Percentiles rank a stretch among this genome's conserved stretches.
phyloP scores from a whole-genome alignment of 192 early-diverging fungal species.

The Pilobolus umbonatus region DNA sequence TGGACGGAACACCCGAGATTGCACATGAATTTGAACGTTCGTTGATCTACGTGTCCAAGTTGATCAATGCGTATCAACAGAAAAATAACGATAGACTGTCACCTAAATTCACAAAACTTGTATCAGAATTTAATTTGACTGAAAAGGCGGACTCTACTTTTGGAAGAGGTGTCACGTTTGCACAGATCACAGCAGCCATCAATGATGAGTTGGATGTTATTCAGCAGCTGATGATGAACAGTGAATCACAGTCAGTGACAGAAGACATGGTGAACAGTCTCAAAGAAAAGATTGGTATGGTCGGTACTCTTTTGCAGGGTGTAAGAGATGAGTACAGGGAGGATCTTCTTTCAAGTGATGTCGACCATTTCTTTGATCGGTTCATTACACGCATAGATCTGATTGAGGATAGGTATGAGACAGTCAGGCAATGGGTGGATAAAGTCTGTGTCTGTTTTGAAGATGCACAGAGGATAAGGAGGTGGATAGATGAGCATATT shows the following conservation, averaged over 20 bases:
- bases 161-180: conserved; percentile 13
- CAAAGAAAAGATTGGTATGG: conserved; percentile 19
- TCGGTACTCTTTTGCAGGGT: conserved; percentile 13
- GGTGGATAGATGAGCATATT: conserved; percentile 30
- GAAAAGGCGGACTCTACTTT: conserved; percentile 4
- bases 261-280: conserved; percentile 18
- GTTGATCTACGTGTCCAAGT: neutral
- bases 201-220: conserved; percentile 22
- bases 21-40: neutral
- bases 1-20: conserved; percentile 7
- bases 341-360: neutral
- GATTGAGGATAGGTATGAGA: conserved; percentile 13
- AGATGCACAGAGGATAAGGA: conserved; percentile 28
- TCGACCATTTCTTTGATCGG: neutral
- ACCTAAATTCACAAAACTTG: neutral
- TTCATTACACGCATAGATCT: conserved; percentile 1
- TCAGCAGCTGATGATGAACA: conserved; percentile 24
- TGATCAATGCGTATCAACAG: conserved; percentile 1
- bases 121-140: conserved; percentile 1
- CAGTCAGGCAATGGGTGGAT: conserved; percentile 21
- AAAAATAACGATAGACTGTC: neutral
- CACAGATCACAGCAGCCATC: conserved; percentile 14
- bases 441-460: conserved; percentile 33
- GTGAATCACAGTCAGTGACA: conserved; percentile 6
- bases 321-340: conserved; percentile 14